Percentiles rank a stretch among this genome's conserved stretches.
Conservation (phyloP, 2,329 filamentous ascomycete genomes). For the Monosporascus sp. region DNA sequence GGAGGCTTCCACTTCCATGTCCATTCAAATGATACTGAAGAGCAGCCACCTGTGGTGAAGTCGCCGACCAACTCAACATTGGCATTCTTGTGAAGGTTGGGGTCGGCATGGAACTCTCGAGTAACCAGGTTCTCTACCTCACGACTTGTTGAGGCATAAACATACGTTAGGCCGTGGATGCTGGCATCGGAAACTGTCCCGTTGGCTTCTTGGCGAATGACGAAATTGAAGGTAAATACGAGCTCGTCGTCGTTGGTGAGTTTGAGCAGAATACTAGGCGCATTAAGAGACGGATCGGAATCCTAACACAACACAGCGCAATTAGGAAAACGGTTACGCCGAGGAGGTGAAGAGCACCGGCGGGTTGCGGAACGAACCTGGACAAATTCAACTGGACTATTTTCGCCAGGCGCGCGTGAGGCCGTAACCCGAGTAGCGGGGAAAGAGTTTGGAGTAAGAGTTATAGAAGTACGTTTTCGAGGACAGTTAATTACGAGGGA, state of each 20-base stretch:
- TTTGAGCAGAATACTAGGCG: conserved; percentile 77
- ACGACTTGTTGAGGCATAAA: conserved; percentile 76
- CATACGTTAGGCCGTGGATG: conserved; percentile 86
- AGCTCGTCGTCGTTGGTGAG: conserved; percentile 88
- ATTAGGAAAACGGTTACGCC: conserved; percentile 12
- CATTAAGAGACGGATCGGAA: conserved; percentile 53
- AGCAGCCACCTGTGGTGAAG: conserved; percentile 75
- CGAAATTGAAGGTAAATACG: conserved; percentile 86
- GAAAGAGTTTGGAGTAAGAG: conserved; percentile 78
- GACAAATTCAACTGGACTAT: conserved; percentile 77
- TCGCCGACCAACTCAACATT: conserved; percentile 96
- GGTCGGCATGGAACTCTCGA: conserved; percentile 92
- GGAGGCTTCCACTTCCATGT: conserved; percentile 96
- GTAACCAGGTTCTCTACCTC: conserved; percentile 94
- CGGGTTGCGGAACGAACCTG: conserved; percentile 56
- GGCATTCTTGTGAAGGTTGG: conserved; percentile 93
- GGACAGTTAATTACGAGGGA: conserved; percentile 77
- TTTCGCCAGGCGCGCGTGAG: conserved; percentile 67
- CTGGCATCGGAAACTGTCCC: conserved; percentile 59
- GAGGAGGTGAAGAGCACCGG: conserved; percentile 5
- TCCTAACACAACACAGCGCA: conserved; percentile 57
- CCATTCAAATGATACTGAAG: conserved; percentile 88
- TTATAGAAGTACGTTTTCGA: conserved; percentile 69
- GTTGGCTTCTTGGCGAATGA: conserved; percentile 58
- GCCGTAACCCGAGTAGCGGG: conserved; percentile 74